These are phyloP conservation scores for Naumovozyma dairenensis DNA, from an alignment of 805 yeast species.

Conservation along the genomic window DNA sequence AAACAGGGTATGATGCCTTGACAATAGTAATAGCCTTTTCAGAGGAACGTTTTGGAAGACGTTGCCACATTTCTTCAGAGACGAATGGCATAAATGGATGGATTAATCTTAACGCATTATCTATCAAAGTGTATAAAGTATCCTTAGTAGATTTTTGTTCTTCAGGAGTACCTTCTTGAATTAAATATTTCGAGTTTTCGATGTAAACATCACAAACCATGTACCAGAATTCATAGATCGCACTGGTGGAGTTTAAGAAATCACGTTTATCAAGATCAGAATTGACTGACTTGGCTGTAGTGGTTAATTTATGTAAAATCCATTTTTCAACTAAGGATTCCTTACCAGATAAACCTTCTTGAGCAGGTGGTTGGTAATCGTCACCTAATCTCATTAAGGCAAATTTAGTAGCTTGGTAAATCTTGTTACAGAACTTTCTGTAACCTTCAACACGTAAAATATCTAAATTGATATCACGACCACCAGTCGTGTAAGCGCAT, in stretches of 20 bases:
- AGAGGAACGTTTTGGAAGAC: slow-evolving; percentile 77
- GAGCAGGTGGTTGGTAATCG: slow-evolving; percentile 73
- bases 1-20: slow-evolving; percentile 71
- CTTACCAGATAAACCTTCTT: slow-evolving; percentile 53
- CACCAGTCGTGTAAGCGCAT: slow-evolving; percentile 98
- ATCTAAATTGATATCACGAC: slow-evolving; percentile 94
- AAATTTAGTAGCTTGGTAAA: slow-evolving; percentile 96
- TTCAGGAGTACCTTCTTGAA: slow-evolving; percentile 78
- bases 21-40: slow-evolving; percentile 66
- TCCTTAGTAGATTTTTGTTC: slow-evolving; percentile 88
- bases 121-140: slow-evolving; percentile 86
- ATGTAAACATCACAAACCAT: slow-evolving; percentile 96
- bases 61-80: slow-evolving; percentile 98
- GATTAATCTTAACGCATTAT: slow-evolving; percentile 80
- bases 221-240: slow-evolving; percentile 89
- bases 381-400: slow-evolving; percentile 88
- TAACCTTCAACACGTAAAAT: slow-evolving; percentile 96
- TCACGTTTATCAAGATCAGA: slow-evolving; percentile 72
- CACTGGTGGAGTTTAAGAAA: slow-evolving; percentile 77
- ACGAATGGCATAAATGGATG: slow-evolving; percentile 98
- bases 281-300: slow-evolving; percentile 54
- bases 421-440: slow-evolving; percentile 98
- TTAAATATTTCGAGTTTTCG: slow-evolving; percentile 90
- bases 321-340: slow-evolving; percentile 93
- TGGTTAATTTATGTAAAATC: slow-evolving; percentile 81